Conservation (phyloP, 1,284 basidiomycete species). For the Trichosporon ovoides region DNA sequence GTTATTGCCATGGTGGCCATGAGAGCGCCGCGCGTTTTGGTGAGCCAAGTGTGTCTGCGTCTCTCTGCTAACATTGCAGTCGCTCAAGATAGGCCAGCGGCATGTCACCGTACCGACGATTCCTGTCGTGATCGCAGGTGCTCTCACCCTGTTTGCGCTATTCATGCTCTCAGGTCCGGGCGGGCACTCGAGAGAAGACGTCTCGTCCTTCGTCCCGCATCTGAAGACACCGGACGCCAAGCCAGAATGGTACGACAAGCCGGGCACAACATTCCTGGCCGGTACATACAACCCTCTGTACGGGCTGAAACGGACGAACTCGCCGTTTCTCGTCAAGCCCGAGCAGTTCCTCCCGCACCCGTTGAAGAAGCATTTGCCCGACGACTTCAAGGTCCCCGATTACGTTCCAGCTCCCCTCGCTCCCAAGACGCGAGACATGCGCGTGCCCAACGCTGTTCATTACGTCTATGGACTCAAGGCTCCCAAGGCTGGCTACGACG, state of each 20-base stretch:
- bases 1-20: not conserved
- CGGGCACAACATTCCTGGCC: not conserved
- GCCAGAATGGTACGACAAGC: not conserved
- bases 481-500: slow-evolving; percentile 24
- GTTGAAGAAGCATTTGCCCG: slow-evolving; percentile 14
- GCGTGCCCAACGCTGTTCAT: slow-evolving; percentile 46
- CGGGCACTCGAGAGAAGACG: not conserved
- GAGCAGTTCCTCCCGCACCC: slow-evolving; percentile 24
- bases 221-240: not conserved
- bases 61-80: not conserved
- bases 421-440: slow-evolving; percentile 36
- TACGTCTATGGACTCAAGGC: slow-evolving; percentile 49
- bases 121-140: not conserved
- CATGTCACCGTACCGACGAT: slow-evolving; percentile 1
- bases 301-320: slow-evolving; percentile 16
- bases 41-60: not conserved
- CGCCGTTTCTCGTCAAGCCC: slow-evolving; percentile 30
- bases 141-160: not conserved
- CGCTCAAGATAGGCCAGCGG: not conserved
- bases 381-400: not conserved
- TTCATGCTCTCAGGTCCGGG: not conserved
- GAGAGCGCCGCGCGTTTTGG: not conserved
- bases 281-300: not conserved
- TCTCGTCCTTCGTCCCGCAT: not conserved
- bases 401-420: slow-evolving; percentile 28